Conservation (phyloP, 148 eudicot species). For the Rhododendron griersonianum region DNA sequence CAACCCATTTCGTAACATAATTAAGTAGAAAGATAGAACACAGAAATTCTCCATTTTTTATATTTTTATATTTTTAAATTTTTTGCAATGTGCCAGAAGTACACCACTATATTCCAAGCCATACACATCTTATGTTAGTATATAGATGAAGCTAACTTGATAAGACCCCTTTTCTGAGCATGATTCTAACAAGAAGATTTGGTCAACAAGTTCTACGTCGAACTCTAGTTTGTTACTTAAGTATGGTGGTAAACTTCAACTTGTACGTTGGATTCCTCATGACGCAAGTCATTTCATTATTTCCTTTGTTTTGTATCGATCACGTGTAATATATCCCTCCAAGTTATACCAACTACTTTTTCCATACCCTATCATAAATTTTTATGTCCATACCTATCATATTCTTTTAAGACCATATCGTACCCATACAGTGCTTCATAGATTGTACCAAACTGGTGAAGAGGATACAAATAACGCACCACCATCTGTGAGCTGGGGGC, state of each 20-base stretch:
- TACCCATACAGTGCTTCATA: neutral
- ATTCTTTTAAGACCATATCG: neutral
- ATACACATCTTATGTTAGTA: neutral
- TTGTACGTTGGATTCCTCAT: neutral
- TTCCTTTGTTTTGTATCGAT: neutral
- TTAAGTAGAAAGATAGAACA: neutral
- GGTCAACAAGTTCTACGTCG: neutral
- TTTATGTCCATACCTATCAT: neutral
- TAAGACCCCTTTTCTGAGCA: neutral
- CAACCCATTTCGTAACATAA: neutral
- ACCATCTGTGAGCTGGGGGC: neutral
- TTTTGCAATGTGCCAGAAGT: neutral
- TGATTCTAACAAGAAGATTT: neutral
- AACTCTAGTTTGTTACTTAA: neutral
- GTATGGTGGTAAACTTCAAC: neutral
- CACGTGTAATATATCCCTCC: neutral
- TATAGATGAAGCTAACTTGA: neutral
- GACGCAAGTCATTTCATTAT: neutral
- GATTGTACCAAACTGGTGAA: neutral
- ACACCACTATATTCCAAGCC: neutral
- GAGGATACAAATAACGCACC: neutral
- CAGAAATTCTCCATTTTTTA: neutral
- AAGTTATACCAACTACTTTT: neutral
- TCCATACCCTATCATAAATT: neutral
- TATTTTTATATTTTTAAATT: neutral